phyloP scores from a whole-genome alignment of 1,139 yeast species.

The Geotrichum klebahnii region DNA sequence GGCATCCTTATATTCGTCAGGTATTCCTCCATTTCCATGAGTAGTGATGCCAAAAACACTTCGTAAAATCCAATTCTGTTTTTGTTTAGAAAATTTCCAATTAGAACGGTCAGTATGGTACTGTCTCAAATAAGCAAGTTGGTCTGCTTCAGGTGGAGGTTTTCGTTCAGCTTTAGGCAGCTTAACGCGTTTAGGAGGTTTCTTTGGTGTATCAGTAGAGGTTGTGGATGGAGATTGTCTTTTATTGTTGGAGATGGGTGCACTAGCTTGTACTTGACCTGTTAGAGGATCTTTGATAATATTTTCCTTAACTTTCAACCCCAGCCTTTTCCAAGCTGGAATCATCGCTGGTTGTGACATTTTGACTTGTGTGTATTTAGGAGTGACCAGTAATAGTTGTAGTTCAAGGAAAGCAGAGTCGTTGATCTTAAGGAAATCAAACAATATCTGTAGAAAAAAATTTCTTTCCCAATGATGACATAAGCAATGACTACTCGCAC shows the following conservation, averaged over 20 bases:
- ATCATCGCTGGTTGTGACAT: constrained; percentile 33
- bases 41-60: constrained; percentile 49
- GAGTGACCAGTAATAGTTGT: no score
- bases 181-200: constrained; percentile 71
- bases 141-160: constrained; percentile 80
- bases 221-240: constrained; percentile 35
- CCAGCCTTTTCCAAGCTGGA: constrained; percentile 92
- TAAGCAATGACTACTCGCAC: no score
- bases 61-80: constrained; percentile 86
- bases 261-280: constrained; percentile 3
- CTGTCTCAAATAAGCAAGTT: constrained; percentile 66
- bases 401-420: no score
- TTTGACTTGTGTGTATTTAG: not conserved
- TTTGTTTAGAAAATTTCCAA: constrained; percentile 93
- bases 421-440: no score
- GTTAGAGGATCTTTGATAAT: constrained; percentile 22
- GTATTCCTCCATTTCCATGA: not conserved
- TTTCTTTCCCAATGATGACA: no score
- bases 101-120: constrained; percentile 55
- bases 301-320: constrained; percentile 51
- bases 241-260: not conserved
- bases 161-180: constrained; percentile 69
- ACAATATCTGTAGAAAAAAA: no score
- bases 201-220: constrained; percentile 38
- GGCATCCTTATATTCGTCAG: constrained; percentile 53